Evolutionary conservation across 176 grass and related monocot genomes (phyloP).

Genomic region (Aechmea fasciata): DNA sequence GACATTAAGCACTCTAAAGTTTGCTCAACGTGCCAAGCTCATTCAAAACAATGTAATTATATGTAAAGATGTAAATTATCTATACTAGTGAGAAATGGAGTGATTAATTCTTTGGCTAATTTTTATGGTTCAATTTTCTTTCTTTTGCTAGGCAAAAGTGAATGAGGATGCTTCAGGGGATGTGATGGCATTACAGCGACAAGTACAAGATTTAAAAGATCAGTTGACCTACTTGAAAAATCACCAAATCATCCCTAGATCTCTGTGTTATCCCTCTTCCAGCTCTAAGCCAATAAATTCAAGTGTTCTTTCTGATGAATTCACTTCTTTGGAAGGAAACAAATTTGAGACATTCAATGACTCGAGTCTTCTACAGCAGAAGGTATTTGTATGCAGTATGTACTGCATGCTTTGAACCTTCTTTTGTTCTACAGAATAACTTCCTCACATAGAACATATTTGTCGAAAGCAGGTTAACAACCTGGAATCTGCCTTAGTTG

Average conservation of each 20-base stretch:
- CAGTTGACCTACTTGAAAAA: constrained; percentile 58
- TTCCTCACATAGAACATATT: constrained; percentile 5
- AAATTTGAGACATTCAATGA: constrained; percentile 34
- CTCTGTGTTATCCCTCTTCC: constrained; percentile 20
- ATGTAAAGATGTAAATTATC: constrained; percentile 1
- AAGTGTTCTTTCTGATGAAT: constrained; percentile 27
- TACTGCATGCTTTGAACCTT: neutral
- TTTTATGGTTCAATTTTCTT: constrained; percentile 13
- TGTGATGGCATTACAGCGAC: constrained; percentile 68
- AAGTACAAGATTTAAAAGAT: constrained; percentile 84
- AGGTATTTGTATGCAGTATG: constrained; percentile 30
- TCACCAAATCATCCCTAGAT: constrained; percentile 34
- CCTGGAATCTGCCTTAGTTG: constrained; percentile 59
- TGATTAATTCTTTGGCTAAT: too few relatives aligned
- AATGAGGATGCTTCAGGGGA: constrained; percentile 90
- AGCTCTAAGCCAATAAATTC: constrained; percentile 38
- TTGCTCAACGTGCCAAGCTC: constrained; percentile 86
- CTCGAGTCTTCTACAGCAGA: constrained; percentile 41
- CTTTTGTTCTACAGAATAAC: neutral
- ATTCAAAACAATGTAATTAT: constrained; percentile 93
- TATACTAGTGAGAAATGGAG: constrained; percentile 5
- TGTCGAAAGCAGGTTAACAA: constrained; percentile 43
- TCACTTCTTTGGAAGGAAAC: constrained; percentile 24
- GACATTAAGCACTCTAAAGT: constrained; percentile 92
- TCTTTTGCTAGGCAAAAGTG: constrained; percentile 65